A percentile compares a stretch with the other conserved stretches of the same genome.
phyloP scores from a whole-genome alignment of 768 basidiomycete genomes.

The Tricholoma bakamatsutake region DNA sequence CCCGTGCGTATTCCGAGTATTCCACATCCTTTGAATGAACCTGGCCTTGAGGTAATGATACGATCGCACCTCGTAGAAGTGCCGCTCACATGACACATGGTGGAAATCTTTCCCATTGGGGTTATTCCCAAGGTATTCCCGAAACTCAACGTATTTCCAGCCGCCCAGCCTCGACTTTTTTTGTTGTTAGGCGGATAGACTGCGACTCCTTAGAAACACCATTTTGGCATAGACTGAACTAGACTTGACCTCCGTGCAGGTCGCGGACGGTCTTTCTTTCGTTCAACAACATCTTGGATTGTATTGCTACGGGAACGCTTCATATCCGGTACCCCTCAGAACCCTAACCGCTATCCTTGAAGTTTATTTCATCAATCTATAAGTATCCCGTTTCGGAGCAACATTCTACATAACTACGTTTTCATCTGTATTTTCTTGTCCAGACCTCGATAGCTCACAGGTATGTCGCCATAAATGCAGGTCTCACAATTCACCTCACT shows the following conservation, averaged over 20 bases:
- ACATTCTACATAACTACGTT: slow-evolving; percentile 5
- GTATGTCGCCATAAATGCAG: not conserved
- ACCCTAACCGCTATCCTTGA: not conserved
- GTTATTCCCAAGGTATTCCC: not conserved
- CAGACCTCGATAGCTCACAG: not conserved
- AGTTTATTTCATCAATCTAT: slow-evolving; percentile 4
- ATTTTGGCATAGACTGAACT: not conserved
- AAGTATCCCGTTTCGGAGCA: slow-evolving; percentile 2
- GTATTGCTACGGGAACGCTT: not conserved
- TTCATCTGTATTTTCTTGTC: slow-evolving; percentile 14
- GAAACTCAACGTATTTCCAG: not conserved
- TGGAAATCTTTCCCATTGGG: not conserved
- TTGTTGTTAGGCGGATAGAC: not conserved
- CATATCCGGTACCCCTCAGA: not conserved
- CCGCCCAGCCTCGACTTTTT: not conserved
- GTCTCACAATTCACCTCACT: not conserved
- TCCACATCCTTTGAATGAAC: not conserved
- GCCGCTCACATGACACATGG: not conserved
- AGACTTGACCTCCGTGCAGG: not conserved
- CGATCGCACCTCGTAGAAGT: not conserved
- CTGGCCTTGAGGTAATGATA: not conserved
- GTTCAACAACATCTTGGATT: not conserved
- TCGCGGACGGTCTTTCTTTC: not conserved
- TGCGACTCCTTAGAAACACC: not conserved
- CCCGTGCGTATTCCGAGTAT: not conserved